These are phyloP conservation scores for Allium sativum DNA, from an alignment of 106 monocot genomes.

Conservation along the genomic window DNA sequence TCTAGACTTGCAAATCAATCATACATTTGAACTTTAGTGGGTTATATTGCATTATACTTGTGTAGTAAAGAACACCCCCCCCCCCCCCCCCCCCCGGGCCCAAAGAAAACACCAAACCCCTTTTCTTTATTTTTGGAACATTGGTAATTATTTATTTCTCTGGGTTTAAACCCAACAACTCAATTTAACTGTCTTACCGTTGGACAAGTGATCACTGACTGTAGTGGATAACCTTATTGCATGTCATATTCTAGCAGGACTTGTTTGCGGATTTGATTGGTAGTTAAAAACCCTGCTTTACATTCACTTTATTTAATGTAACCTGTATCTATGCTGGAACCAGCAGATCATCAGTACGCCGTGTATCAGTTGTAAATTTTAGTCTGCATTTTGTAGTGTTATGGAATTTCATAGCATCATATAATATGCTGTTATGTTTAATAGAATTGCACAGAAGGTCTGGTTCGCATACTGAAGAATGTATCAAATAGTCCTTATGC, in stretches of 20 bases:
- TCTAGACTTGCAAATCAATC: background rate
- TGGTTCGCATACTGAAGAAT: conserved; percentile 69
- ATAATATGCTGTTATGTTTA: conserved; percentile 13
- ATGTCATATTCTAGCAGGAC: too few species aligned
- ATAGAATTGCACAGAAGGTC: conserved; percentile 67
- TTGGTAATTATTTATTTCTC: background rate
- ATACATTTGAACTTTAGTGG: background rate
- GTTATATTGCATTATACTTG: background rate
- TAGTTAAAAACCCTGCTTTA: too few species aligned
- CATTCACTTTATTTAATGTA: too few species aligned
- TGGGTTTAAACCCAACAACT: background rate
- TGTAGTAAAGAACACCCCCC: background rate
- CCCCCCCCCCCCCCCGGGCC: too few species aligned
- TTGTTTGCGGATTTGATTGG: too few species aligned
- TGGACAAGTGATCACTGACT: too few species aligned
- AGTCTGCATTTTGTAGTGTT: background rate
- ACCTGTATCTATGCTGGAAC: too few species aligned
- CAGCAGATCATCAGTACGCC: too few species aligned
- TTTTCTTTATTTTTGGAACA: too few species aligned
- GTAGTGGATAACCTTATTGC: too few species aligned
- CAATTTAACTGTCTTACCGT: too few species aligned
- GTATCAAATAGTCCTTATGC: conserved; percentile 89
- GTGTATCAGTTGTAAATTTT: background rate
- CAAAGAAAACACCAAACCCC: too few species aligned
- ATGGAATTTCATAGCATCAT: conserved; percentile 4